Evolutionary conservation across 208 protist species (phyloP).

Genomic region (Trypanosoma grayi): DNA sequence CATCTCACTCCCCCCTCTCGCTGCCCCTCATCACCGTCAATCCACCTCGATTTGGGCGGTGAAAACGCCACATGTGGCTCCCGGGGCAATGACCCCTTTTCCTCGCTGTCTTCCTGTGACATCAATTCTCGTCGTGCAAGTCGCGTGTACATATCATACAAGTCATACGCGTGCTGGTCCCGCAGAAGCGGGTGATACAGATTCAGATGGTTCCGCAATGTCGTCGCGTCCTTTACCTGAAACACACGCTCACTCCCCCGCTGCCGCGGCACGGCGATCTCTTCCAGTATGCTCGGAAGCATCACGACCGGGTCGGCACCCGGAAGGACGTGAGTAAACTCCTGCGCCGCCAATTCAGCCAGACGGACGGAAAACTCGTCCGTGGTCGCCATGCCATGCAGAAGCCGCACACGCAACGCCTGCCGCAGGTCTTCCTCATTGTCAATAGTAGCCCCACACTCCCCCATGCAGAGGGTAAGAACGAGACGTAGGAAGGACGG

Average conservation of each 20-base stretch:
- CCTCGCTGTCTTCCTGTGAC: not conserved
- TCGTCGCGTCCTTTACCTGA: slow-evolving; percentile 39
- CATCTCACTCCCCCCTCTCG: slow-evolving; percentile 17
- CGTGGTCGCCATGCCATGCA: slow-evolving; percentile 15
- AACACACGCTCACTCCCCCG: slow-evolving; percentile 30
- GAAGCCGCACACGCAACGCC: not conserved
- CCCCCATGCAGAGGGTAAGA: slow-evolving; percentile 37
- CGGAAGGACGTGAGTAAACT: slow-evolving; percentile 1
- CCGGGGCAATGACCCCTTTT: not conserved
- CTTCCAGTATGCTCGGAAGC: slow-evolving; percentile 29
- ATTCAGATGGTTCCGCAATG: slow-evolving; percentile 45
- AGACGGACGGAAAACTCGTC: not conserved
- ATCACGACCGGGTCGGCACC: not conserved
- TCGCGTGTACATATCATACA: slow-evolving; percentile 35
- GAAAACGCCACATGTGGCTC: slow-evolving; percentile 10
- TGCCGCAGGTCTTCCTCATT: slow-evolving; percentile 5
- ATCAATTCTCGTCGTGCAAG: slow-evolving; percentile 21
- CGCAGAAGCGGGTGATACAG: slow-evolving; percentile 42
- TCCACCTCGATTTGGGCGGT: slow-evolving; percentile 8
- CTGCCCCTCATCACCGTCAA: slow-evolving; percentile 6
- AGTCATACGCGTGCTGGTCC: slow-evolving; percentile 28
- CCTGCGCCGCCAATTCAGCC: not conserved
- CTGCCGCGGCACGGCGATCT: slow-evolving; percentile 39
- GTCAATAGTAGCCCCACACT: slow-evolving; percentile 2
- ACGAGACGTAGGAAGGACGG: slow-evolving; percentile 50